A percentile compares a stretch with the other conserved stretches of the same genome.
phyloP scores from a whole-genome alignment of 768 basidiomycete genomes.

The Lactifluus piperatus region DNA sequence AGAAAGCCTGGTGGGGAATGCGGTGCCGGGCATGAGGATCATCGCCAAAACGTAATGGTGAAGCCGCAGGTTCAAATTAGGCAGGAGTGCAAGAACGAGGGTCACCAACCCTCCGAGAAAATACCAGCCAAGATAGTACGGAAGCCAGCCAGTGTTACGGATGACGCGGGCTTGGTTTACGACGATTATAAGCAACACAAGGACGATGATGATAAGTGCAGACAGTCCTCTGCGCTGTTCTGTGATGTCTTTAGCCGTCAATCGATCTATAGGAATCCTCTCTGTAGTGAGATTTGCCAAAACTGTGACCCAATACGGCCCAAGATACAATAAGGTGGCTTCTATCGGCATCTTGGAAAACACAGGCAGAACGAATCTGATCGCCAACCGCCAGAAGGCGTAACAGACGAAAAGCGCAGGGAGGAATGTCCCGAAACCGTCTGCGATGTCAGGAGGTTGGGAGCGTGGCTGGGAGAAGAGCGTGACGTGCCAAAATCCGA shows the following conservation, averaged over 20 bases:
- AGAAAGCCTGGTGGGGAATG: conserved; percentile 71
- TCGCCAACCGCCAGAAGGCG: conserved; percentile 68
- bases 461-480: conserved; percentile 69
- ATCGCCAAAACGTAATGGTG: conserved; percentile 83
- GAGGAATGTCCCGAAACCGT: conserved; percentile 70
- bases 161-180: conserved; percentile 77
- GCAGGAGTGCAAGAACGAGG: conserved; percentile 58
- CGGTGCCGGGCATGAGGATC: conserved; percentile 65
- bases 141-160: conserved; percentile 77
- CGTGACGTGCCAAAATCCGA: conserved; percentile 78
- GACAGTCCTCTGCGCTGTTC: conserved; percentile 59
- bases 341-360: conserved; percentile 64
- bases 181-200: conserved; percentile 50
- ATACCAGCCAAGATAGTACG: conserved; percentile 71
- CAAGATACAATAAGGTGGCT: conserved; percentile 62
- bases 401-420: conserved; percentile 73
- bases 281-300: conserved; percentile 64
- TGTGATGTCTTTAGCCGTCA: conserved; percentile 59
- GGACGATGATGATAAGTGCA: conserved; percentile 57
- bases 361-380: conserved; percentile 63
- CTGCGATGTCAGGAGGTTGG: conserved; percentile 58
- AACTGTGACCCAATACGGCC: conserved; percentile 71
- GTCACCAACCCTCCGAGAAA: conserved; percentile 54
- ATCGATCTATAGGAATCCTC: conserved; percentile 66
- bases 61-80: conserved; percentile 57